Evolutionary conservation across 2,329 filamentous ascomycete species (phyloP), one percentile per base, ranked within the genome.

Genomic region (Gaeumannomyces sp.): DNA sequence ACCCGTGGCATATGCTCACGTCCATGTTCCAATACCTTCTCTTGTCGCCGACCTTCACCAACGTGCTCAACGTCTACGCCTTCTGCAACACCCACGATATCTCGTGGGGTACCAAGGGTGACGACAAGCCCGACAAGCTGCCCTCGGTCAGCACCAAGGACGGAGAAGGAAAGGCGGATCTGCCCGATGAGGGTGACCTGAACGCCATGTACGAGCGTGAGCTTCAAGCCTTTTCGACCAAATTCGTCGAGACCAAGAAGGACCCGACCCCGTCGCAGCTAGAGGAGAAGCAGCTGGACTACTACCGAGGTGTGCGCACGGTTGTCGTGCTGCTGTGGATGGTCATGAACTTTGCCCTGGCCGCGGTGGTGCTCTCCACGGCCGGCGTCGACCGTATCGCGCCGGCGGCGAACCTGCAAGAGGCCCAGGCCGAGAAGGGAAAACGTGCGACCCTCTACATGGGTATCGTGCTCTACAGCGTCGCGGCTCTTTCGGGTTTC

Each of bases 1-100:
- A 99, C 75, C 95, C 95, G 4, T 99, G 95, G 94, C 95, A 99
- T 79, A 98, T 99, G 93, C 84, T 97, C 76, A 98, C 95, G n/a
- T 89, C 90, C 65, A 92, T 98, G 77, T 76, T 93, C 61, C 95
- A 98, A 84, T 99, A 99, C 76, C 88, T 98, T 71, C 86, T 98
- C 58, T 84, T 99, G 65, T 97, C 93, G 0, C 95, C 95, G 0
- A 97, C 93, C 0, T 99, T 97, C 79, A 96, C 96, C 80, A 99
- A 98, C 78, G 93, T 98, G 66, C 88, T 99, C 72, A 99, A 98
- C 81, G 95, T 99, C 65, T 99, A 98, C 78, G 94, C 94, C 67
- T 99, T 99, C 79, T 98, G 93, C 79, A 97, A 97, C 78, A 97
- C 93, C 31, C 93, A 97, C 83, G 93, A 97, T 73, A 95, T 97